These are phyloP conservation scores for Epipyxis sp. DNA, from an alignment of 108 stramenopile genomes.

Conservation along the genomic window DNA sequence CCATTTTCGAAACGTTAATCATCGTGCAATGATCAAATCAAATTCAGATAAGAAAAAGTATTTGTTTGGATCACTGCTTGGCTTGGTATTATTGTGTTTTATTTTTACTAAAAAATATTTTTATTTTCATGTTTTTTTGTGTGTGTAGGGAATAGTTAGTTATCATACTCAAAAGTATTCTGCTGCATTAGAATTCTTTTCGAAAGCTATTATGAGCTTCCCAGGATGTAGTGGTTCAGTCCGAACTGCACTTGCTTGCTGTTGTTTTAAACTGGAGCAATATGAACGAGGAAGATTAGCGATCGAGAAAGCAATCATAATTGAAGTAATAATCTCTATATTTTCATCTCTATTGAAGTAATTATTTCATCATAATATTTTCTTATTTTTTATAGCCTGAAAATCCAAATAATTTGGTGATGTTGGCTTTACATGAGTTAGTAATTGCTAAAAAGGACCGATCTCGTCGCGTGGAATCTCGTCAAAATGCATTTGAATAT, in stretches of 20 bases:
- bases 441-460: constrained; percentile 2
- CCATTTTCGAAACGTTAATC: neutral
- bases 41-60: neutral
- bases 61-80: neutral
- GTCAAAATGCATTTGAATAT: constrained; percentile 16
- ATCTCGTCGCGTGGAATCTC: neutral
- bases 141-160: neutral
- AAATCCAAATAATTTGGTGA: neutral
- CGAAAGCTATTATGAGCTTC: neutral
- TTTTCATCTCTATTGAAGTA: neutral
- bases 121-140: neutral
- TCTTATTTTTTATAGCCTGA: neutral
- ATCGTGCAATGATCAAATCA: neutral
- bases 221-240: constrained; percentile 7
- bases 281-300: neutral
- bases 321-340: neutral
- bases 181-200: neutral
- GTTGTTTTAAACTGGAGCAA: constrained; percentile 10
- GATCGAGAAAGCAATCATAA: neutral
- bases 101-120: neutral
- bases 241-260: constrained; percentile 7
- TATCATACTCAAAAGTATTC: neutral
- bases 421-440: neutral
- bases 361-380: neutral
- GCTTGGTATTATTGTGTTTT: constrained; percentile 7